Evolutionary conservation across 306 rosid genomes (phyloP), one percentile per base, ranked within the genome.

Genomic region (Inga leiocalycina): DNA sequence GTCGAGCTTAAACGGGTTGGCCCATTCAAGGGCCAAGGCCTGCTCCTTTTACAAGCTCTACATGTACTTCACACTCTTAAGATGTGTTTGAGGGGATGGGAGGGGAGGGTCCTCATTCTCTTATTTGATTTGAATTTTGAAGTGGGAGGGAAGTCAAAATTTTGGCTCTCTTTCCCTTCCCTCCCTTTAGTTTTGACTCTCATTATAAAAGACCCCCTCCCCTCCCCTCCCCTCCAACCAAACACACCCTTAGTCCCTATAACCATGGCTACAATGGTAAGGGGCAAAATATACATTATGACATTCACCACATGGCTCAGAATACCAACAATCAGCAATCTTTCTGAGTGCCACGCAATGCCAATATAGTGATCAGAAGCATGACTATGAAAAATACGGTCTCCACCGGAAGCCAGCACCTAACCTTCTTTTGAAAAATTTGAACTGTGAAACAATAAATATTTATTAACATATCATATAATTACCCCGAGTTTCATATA

Each of bases 251-350:
- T 93, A 0, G 95, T 92, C 59, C 32, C 79, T 68, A 93, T 89
- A 4, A 95, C 97, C 67, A 89, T 85, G 30, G 24, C 71, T 90
- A 90, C 88, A 82, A 89, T 30, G 2, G 94, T 88, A 5, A 94
- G 97, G 43, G 98, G 98, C 72, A 97, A 79, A 6, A 43, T 7
- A 84, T 94, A 94, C 98, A 91, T 95, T 71, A 91, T 48, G n/a
- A 91, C 78, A 78, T 95, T 95, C 90, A 90, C 89, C 48, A 95
- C 5, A 78, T 89, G 97, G 52, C 87, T 80, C n/a, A 95, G 35
- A 66, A 93, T 30, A 51, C 97, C 97, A 62, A 91, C 90, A 41
- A 91, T n/a, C 39, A 93, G 9, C 1, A 97, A 91, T 76, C 98
- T 88, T 12, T 14, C 16, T 0, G 32, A 17, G 85, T 72, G 34